A percentile compares a stretch with the other conserved stretches of the same genome.
Evolutionary conservation across 495 filamentous ascomycete genomes (phyloP).

Genomic region (Annulohypoxylon stygium): DNA sequence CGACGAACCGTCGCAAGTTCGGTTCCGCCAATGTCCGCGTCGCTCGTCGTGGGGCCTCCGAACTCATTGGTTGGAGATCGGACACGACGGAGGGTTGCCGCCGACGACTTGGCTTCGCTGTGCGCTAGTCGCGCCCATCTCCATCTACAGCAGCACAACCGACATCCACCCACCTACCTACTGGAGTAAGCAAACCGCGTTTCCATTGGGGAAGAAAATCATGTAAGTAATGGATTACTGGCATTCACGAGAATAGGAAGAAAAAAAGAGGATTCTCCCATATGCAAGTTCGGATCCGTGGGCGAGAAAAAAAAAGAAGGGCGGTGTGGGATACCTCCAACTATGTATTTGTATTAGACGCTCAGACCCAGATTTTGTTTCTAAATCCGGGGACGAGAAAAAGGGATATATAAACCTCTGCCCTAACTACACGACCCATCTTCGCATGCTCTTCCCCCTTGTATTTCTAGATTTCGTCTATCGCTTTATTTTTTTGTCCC

Average conservation of each 20-base stretch:
- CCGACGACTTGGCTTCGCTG: neutral
- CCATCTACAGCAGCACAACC: too few species aligned
- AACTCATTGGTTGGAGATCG: constrained; percentile 32
- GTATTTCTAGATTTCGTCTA: neutral
- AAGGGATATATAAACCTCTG: constrained; percentile 32
- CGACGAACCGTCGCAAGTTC: constrained; percentile 10
- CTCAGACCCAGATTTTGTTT: constrained; percentile 31
- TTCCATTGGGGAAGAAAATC: neutral
- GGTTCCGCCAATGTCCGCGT: constrained; percentile 41
- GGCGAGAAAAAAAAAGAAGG: constrained; percentile 15
- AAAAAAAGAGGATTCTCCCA: constrained; percentile 14
- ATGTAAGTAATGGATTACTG: neutral
- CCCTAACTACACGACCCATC: neutral
- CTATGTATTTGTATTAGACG: constrained; percentile 14
- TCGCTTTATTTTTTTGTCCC: neutral
- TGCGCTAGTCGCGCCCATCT: neutral
- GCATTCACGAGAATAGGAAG: neutral
- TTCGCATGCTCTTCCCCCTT: neutral
- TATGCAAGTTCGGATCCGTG: constrained; percentile 28
- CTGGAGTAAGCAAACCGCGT: neutral
- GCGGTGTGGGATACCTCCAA: constrained; percentile 29
- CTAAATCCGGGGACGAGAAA: constrained; percentile 22
- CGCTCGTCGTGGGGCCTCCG: constrained; percentile 35
- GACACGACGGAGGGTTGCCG: constrained; percentile 11
- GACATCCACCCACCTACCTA: neutral